Evolutionary conservation across 768 basidiomycete genomes (phyloP).

Genomic region (Suillus ampliporus): DNA sequence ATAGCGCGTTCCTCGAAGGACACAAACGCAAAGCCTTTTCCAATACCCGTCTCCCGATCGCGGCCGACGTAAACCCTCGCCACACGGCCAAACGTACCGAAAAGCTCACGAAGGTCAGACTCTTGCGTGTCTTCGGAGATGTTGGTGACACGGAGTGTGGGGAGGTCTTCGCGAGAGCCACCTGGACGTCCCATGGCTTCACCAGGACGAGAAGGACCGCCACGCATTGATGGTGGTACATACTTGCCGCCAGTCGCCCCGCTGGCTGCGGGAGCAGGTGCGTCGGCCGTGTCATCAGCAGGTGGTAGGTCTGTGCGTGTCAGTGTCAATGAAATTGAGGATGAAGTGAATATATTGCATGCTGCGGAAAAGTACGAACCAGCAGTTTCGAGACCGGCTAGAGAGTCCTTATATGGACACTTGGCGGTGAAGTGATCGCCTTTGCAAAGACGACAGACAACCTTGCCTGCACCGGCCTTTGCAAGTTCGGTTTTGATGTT

Average conservation of each 20-base stretch:
- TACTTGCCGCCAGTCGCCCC: constrained; percentile 75
- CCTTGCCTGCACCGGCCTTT: constrained; percentile 83
- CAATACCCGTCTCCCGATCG: constrained; percentile 92
- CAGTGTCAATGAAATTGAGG: constrained; percentile 1
- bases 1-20: constrained; percentile 84
- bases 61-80: constrained; percentile 92
- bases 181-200: constrained; percentile 69
- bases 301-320: constrained; percentile 43
- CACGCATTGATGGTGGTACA: constrained; percentile 92
- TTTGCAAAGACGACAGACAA: constrained; percentile 92
- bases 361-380: constrained; percentile 43
- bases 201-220: constrained; percentile 67
- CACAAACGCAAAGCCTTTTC: constrained; percentile 97
- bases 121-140: constrained; percentile 96
- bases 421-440: constrained; percentile 98
- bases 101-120: constrained; percentile 90
- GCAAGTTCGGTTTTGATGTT: constrained; percentile 67
- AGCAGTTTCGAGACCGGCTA: constrained; percentile 72
- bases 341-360: not conserved
- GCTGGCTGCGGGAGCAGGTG: constrained; percentile 30
- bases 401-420: constrained; percentile 96
- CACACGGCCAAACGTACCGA: constrained; percentile 84
- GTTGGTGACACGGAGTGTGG: constrained; percentile 96
- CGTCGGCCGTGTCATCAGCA: constrained; percentile 40
- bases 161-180: constrained; percentile 83